Conservation (phyloP, 2,329 filamentous ascomycete species). For the Alternaria sp. region DNA sequence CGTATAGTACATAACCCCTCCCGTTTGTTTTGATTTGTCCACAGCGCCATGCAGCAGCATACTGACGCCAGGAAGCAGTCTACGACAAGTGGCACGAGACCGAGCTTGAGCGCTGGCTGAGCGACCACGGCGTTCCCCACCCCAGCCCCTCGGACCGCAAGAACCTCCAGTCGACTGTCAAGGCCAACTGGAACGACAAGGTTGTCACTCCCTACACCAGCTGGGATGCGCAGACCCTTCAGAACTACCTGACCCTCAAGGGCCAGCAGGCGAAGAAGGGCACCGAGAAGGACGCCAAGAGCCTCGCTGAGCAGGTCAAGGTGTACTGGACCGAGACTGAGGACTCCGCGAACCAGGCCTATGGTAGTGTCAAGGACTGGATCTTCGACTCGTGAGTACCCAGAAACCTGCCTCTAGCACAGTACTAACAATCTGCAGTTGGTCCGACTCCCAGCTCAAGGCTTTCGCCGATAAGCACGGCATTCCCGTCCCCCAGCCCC, state of each 20-base stretch:
- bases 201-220: slow-evolving; percentile 76
- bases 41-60: slow-evolving; percentile 4
- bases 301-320: slow-evolving; percentile 72
- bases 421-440: slow-evolving; percentile 62
- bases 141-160: slow-evolving; percentile 90
- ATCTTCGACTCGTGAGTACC: slow-evolving; percentile 75
- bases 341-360: slow-evolving; percentile 75
- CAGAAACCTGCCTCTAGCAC: background rate
- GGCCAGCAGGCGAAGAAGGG: slow-evolving; percentile 72
- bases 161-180: slow-evolving; percentile 89
- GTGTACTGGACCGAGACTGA: slow-evolving; percentile 78
- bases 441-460: slow-evolving; percentile 93
- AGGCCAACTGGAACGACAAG: slow-evolving; percentile 84
- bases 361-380: slow-evolving; percentile 81
- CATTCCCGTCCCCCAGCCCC: slow-evolving; percentile 87
- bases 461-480: slow-evolving; percentile 86
- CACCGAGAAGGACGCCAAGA: slow-evolving; percentile 72
- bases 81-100: slow-evolving; percentile 99
- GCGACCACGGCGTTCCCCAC: slow-evolving; percentile 88
- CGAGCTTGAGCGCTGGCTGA: slow-evolving; percentile 95
- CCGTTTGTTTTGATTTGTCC: background rate
- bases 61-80: slow-evolving; percentile 59
- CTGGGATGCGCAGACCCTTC: slow-evolving; percentile 76
- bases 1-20: slow-evolving; percentile 46
- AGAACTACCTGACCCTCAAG: slow-evolving; percentile 71